phyloP scores from a whole-genome alignment of 805 yeast species.

The Priceomyces melissophilus region DNA sequence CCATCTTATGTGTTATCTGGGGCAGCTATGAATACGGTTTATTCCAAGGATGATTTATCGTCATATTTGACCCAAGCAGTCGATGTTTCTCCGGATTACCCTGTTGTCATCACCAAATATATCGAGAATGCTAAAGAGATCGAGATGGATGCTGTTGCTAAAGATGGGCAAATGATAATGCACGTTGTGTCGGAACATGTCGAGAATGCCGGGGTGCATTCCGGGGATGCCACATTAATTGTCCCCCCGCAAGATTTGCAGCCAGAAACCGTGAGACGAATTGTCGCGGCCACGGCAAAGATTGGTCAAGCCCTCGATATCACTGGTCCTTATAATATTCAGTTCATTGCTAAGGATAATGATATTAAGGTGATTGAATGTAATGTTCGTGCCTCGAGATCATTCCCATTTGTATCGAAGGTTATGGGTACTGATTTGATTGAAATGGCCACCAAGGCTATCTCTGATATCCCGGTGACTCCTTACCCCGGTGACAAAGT shows the following conservation, averaged over 20 bases:
- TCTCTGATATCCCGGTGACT: conserved; percentile 79
- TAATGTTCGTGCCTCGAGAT: conserved; percentile 98
- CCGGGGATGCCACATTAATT: conserved; percentile 97
- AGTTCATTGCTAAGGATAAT: conserved; percentile 91
- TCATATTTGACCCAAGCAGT: conserved; percentile 90
- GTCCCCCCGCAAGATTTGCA: conserved; percentile 96
- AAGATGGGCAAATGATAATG: conserved; percentile 89
- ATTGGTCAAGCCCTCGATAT: conserved; percentile 92
- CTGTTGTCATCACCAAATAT: conserved; percentile 95
- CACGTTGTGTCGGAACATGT: conserved; percentile 98
- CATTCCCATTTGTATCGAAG: conserved; percentile 97
- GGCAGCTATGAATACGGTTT: conserved; percentile 98
- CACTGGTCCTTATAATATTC: conserved; percentile 97
- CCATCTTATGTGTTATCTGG: conserved; percentile 97
- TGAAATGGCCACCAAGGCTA: conserved; percentile 96
- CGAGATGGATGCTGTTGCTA: conserved; percentile 98
- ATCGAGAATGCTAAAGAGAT: conserved; percentile 97
- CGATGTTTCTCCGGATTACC: conserved; percentile 95
- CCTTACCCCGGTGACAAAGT: conserved; percentile 89
- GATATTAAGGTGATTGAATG: conserved; percentile 98
- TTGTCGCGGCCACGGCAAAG: conserved; percentile 93
- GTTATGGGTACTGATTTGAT: conserved; percentile 94
- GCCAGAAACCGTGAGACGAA: conserved; percentile 85
- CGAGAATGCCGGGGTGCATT: conserved; percentile 98
- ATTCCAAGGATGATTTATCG: conserved; percentile 83